Conservation (phyloP, 2,329 filamentous ascomycete genomes). For the Fusarium piperis region DNA sequence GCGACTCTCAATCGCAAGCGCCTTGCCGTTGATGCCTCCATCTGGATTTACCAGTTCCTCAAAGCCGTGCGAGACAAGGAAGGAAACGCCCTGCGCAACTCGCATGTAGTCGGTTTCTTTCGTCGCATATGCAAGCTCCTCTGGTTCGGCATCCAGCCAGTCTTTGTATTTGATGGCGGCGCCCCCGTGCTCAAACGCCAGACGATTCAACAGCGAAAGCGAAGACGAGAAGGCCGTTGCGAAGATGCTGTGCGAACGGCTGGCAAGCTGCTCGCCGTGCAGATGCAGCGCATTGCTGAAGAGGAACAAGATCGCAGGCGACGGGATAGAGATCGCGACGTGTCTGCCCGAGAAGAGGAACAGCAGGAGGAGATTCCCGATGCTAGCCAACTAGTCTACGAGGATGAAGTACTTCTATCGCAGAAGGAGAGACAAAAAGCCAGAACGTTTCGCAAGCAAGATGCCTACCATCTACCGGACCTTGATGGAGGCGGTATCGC, state of each 20-base stretch:
- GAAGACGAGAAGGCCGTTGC: constrained; percentile 83
- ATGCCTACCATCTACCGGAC: constrained; percentile 94
- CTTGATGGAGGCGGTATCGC: constrained; percentile 80
- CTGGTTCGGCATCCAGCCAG: constrained; percentile 94
- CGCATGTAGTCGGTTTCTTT: constrained; percentile 97
- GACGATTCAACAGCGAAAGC: constrained; percentile 83
- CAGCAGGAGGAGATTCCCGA: constrained; percentile 75
- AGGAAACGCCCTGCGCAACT: constrained; percentile 94
- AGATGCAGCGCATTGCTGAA: constrained; percentile 91
- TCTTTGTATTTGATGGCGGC: constrained; percentile 98
- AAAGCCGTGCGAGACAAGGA: constrained; percentile 99
- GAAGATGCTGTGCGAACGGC: constrained; percentile 95
- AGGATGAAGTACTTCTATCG: constrained; percentile 87
- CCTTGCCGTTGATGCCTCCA: constrained; percentile 95
- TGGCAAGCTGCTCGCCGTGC: constrained; percentile 88
- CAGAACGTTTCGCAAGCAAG: constrained; percentile 87
- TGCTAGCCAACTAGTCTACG: constrained; percentile 80
- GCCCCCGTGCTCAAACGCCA: constrained; percentile 90
- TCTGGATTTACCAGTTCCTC: constrained; percentile 99
- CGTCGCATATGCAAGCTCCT: constrained; percentile 97
- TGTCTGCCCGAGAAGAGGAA: constrained; percentile 51
- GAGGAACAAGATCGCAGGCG: constrained; percentile 79
- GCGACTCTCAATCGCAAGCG: constrained; percentile 96
- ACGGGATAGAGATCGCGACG: constrained; percentile 55
- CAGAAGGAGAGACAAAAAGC: constrained; percentile 77